phyloP scores from a whole-genome alignment of 768 basidiomycete species.

The Leccinellum rugosiceps region DNA sequence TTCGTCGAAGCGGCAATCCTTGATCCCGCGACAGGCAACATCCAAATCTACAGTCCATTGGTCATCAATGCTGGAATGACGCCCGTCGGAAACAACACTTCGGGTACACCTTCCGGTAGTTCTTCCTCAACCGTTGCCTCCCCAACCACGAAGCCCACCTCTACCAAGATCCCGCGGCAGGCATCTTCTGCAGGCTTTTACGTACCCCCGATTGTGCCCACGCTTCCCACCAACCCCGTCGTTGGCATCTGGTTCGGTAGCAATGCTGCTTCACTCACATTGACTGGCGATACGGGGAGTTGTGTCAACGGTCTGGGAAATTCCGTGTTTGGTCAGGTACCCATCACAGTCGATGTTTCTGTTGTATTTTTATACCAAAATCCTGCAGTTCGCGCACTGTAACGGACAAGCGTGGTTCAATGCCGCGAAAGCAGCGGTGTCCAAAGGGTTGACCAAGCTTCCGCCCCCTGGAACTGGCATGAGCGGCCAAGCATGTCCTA shows the following conservation, averaged over 20 bases:
- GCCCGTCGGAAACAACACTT: slow-evolving; percentile 7
- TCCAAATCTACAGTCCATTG: slow-evolving; percentile 29
- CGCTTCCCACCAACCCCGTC: slow-evolving; percentile 21
- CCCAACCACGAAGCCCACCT: background rate
- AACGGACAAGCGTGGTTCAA: slow-evolving; percentile 25
- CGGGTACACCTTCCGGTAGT: background rate
- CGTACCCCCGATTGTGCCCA: slow-evolving; percentile 21
- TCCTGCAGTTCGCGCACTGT: slow-evolving; percentile 22
- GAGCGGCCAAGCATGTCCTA: slow-evolving; percentile 22
- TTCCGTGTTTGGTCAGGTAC: slow-evolving; percentile 27
- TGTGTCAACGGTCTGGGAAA: slow-evolving; percentile 23
- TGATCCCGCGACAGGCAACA: slow-evolving; percentile 25
- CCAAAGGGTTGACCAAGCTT: slow-evolving; percentile 17
- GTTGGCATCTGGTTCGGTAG: slow-evolving; percentile 30
- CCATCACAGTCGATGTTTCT: background rate
- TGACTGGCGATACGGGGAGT: slow-evolving; percentile 20
- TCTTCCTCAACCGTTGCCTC: background rate
- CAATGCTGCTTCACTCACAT: slow-evolving; percentile 20
- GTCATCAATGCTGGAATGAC: slow-evolving; percentile 29
- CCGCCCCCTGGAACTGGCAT: slow-evolving; percentile 20
- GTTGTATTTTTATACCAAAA: background rate
- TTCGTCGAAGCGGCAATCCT: slow-evolving; percentile 31
- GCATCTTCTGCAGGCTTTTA: slow-evolving; percentile 18
- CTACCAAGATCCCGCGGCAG: slow-evolving; percentile 8
- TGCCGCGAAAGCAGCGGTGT: slow-evolving; percentile 19